Percentiles rank a stretch among this genome's conserved stretches.
Evolutionary conservation across 2,329 filamentous ascomycete species (phyloP).

Genomic region (Helicocarpus griseus): DNA sequence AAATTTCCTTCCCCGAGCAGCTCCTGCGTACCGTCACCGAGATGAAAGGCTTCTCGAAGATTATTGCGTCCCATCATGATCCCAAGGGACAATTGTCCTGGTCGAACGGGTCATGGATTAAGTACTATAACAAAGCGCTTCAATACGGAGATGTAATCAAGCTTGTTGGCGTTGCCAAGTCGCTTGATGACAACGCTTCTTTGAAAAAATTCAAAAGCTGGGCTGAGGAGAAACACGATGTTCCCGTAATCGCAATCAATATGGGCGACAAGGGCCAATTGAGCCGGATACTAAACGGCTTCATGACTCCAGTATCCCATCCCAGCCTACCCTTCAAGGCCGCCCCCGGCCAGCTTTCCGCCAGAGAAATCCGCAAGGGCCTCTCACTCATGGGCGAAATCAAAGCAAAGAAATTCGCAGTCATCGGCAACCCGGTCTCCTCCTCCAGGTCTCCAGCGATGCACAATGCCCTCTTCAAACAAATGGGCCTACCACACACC

Average conservation of each 20-base stretch:
- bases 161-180: slow-evolving; percentile 71
- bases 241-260: slow-evolving; percentile 89
- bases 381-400: slow-evolving; percentile 72
- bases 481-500: slow-evolving; percentile 71
- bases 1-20: slow-evolving; percentile 75
- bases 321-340: slow-evolving; percentile 83
- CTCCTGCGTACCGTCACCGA: slow-evolving; percentile 60
- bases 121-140: slow-evolving; percentile 79
- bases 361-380: slow-evolving; percentile 73
- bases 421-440: slow-evolving; percentile 79
- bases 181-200: slow-evolving; percentile 75
- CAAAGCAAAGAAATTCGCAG: slow-evolving; percentile 63
- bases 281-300: slow-evolving; percentile 79
- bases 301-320: slow-evolving; percentile 92
- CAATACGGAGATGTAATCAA: slow-evolving; percentile 92
- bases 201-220: slow-evolving; percentile 70
- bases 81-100: slow-evolving; percentile 69
- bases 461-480: slow-evolving; percentile 74
- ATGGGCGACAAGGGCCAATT: slow-evolving; percentile 85
- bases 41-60: slow-evolving; percentile 62
- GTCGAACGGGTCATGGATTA: slow-evolving; percentile 86
- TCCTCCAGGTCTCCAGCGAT: slow-evolving; percentile 78
- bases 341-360: slow-evolving; percentile 86
- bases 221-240: slow-evolving; percentile 61
- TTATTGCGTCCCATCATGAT: slow-evolving; percentile 96